Conservation (phyloP, 768 basidiomycete species). For the Podaxis sp. region DNA sequence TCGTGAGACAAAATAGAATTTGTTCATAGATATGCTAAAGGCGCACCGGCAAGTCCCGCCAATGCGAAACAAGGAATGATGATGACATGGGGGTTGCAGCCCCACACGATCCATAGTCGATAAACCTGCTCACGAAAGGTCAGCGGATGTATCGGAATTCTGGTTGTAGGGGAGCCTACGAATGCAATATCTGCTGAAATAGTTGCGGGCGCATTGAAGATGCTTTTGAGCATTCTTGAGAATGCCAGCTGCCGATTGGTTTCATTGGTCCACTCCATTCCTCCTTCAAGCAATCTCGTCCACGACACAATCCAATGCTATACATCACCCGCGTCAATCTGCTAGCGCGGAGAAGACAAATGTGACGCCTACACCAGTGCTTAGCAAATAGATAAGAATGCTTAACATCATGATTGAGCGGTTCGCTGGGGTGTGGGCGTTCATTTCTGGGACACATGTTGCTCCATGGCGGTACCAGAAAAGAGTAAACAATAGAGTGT, state of each 20-base stretch:
- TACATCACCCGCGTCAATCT: background rate
- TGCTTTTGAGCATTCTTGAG: background rate
- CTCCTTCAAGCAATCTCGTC: background rate
- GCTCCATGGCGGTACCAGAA: background rate
- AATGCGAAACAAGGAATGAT: background rate
- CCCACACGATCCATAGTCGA: background rate
- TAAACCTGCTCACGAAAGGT: too few species aligned
- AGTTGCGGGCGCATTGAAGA: background rate
- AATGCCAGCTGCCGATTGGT: background rate
- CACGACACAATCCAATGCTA: background rate
- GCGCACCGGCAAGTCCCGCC: background rate
- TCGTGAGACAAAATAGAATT: background rate
- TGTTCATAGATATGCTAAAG: background rate
- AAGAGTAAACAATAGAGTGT: conserved; percentile 8
- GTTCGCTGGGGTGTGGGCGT: background rate
- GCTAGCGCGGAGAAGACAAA: background rate
- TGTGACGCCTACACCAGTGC: conserved; percentile 14
- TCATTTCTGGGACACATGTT: background rate
- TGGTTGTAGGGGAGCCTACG: background rate
- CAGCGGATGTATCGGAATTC: background rate
- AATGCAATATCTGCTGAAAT: background rate
- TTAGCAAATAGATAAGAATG: conserved; percentile 9
- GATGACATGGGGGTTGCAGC: background rate
- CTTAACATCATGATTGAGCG: background rate
- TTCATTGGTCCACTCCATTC: background rate